Base-by-base conservation (phyloP, 2,329 filamentous ascomycete genomes). In the Endoconidiophora polonica region DNA sequence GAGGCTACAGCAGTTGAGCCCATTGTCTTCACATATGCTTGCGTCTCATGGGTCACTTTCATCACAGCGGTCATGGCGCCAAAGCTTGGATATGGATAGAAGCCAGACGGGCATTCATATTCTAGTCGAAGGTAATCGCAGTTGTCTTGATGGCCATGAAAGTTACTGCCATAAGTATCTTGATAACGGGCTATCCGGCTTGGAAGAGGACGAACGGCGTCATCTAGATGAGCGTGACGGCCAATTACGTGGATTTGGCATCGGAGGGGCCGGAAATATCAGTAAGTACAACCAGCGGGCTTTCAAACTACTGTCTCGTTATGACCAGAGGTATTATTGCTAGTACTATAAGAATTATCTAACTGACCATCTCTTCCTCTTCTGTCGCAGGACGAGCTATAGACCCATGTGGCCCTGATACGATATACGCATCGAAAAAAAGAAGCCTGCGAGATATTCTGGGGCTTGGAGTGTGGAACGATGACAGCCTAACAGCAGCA, bases 251-350 rank as follows among this genome's bases (percentile, higher is more conserved):
- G 62, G 63, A 2, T 67, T 65, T 48, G 64, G 65, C 14, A 67
- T 67, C 37, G 65, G 65, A 2, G 65, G 64, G 2, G 61, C 59
- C 12, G 63, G 64, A 0, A 66, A 67, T 50, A 66, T 66, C 12
- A 59, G 64, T 66, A 50, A 56, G 63, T 61, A 22, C 36, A 33
- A 33, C 7, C 12, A 5, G 29, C 29, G 2, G 29, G 29, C 29
- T 33, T 33, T 33, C 29, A 9, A 33, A 12, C 29, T 33, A 33
- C 3, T 33, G 0, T 9, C 42, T 20, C 12, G 36, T 10, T 23
- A 33, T 41, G 18, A 14, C n/a, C 9, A 12, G 5, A 40, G n/a
- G 22, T 16, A 14, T 16, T 6, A 4, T 10, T 20, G 41, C 18
- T 12, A 20, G 16, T 18, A 18, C 16, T 29, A 24, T 39, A 12